phyloP scores from a whole-genome alignment of 345 rosid species.

The Eucalyptus erythrocorys region DNA sequence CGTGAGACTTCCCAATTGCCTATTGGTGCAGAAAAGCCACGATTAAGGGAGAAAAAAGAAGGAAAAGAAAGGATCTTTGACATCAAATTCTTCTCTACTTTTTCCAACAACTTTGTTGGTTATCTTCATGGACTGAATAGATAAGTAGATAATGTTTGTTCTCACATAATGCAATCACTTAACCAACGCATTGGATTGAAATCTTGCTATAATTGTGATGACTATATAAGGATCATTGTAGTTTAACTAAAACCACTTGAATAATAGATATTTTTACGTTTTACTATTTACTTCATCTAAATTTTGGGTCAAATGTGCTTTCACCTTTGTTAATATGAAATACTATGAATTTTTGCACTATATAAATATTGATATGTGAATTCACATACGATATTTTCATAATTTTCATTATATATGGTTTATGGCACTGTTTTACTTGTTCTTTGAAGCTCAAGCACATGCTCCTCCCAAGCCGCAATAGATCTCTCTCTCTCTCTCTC shows the following conservation, averaged over 20 bases:
- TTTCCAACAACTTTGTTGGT: neutral
- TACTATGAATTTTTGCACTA: fast-evolving
- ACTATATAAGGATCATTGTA: neutral
- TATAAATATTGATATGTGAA: neutral
- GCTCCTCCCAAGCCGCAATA: neutral
- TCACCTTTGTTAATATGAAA: neutral
- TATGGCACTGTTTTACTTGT: neutral
- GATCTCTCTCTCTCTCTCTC: neutral
- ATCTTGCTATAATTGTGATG: neutral
- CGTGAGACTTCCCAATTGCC: too few relatives aligned
- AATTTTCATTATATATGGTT: too few relatives aligned
- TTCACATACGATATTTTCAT: neutral
- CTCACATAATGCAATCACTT: neutral
- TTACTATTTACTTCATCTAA: neutral
- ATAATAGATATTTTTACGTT: neutral
- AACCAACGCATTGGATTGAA: neutral
- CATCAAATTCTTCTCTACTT: too few relatives aligned
- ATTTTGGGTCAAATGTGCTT: neutral
- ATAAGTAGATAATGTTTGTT: neutral
- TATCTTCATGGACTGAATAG: neutral
- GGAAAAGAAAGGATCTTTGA: too few relatives aligned
- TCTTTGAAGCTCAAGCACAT: neutral
- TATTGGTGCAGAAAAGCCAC: too few relatives aligned
- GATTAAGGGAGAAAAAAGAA: too few relatives aligned
- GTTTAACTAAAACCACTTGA: neutral